Evolutionary conservation across 257 asterid genomes (phyloP).

Genomic region (Plectranthus barbatus): DNA sequence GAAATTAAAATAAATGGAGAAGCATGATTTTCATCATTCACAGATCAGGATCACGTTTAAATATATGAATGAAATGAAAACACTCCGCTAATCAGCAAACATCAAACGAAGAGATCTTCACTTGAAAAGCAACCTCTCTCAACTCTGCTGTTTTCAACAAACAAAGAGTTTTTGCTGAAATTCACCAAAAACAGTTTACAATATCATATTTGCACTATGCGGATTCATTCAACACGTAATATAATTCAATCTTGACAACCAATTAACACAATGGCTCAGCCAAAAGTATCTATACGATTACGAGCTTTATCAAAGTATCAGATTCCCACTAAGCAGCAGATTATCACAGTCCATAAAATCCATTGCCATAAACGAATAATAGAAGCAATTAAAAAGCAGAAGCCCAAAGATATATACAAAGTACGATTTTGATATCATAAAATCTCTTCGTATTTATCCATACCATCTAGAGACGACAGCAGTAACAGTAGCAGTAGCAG

Average conservation of each 20-base stretch:
- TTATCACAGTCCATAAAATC: neutral
- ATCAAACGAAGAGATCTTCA: neutral
- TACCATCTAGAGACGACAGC: neutral
- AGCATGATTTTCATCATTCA: neutral
- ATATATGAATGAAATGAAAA: neutral
- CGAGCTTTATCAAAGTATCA: neutral
- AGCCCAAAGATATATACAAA: neutral
- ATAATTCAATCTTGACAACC: neutral
- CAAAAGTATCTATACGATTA: too few relatives aligned
- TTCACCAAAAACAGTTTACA: neutral
- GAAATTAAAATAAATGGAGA: neutral
- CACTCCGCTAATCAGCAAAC: neutral
- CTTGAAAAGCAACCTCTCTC: neutral
- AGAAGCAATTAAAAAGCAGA: neutral
- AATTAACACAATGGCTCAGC: neutral
- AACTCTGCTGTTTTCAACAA: neutral
- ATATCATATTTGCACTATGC: too few relatives aligned
- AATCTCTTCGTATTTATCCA: neutral
- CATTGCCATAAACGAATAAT: neutral
- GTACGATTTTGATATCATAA: neutral
- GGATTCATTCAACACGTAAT: neutral
- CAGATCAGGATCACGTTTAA: neutral
- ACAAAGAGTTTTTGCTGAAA: neutral
- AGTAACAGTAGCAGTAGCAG: neutral
- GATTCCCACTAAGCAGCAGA: neutral